Conservation (phyloP, 345 rosid species). For the Hibiscus tridactylites region DNA sequence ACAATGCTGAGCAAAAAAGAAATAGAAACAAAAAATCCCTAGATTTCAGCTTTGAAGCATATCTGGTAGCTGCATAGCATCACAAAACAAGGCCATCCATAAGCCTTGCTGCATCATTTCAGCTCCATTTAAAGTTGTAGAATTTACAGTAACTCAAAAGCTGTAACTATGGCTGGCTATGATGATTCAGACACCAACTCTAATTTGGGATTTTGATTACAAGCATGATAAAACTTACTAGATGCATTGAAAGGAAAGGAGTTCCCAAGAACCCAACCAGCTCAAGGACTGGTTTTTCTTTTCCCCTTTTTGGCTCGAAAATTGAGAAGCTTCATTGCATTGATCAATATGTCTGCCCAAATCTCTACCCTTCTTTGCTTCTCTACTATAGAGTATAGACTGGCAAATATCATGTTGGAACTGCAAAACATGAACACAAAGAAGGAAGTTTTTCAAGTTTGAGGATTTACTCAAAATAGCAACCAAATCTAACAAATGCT, state of each 20-base stretch:
- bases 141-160: too few relatives aligned
- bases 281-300: too few relatives aligned
- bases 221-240: too few relatives aligned
- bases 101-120: not conserved
- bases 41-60: not conserved
- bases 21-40: too few relatives aligned
- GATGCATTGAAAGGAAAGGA: too few relatives aligned
- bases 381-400: not conserved
- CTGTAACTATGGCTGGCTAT: too few relatives aligned
- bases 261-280: too few relatives aligned
- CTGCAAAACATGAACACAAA: conserved; percentile 2
- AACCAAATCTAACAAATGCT: not conserved
- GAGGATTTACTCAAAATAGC: not conserved
- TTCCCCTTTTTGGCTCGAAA: too few relatives aligned
- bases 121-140: not conserved
- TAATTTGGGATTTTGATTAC: too few relatives aligned
- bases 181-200: too few relatives aligned
- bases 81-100: not conserved
- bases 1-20: too few relatives aligned
- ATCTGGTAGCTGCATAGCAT: not conserved
- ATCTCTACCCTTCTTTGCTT: not conserved
- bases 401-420: not conserved
- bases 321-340: too few relatives aligned
- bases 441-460: not conserved
- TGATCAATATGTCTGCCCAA: not conserved